Evolutionary conservation across 805 yeast species (phyloP).

Genomic region (Yarrowia deformans): DNA sequence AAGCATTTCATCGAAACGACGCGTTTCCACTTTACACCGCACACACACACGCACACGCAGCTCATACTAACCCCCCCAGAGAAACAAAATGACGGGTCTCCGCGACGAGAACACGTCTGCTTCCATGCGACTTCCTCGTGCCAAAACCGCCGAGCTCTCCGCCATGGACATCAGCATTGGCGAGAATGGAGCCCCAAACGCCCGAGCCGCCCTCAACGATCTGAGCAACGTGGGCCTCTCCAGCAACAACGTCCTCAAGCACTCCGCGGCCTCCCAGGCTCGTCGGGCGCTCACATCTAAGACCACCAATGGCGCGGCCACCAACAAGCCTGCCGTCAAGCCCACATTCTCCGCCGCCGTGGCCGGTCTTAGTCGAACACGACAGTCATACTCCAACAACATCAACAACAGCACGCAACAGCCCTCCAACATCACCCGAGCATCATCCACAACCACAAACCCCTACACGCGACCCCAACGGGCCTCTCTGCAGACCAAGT

Average conservation of each 20-base stretch:
- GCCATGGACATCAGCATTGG: conserved; percentile 1
- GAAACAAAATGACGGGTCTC: conserved; percentile 39
- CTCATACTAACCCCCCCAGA: conserved; percentile 24
- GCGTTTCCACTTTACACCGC: conserved; percentile 15
- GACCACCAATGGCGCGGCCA: conserved; percentile 43
- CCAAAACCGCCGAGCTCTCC: conserved; percentile 23
- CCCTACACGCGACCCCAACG: conserved; percentile 38
- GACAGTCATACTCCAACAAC: conserved; percentile 12
- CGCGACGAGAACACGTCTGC: conserved; percentile 37
- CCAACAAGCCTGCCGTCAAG: conserved; percentile 65
- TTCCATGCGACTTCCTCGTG: conserved; percentile 34
- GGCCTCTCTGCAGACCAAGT: conserved; percentile 34
- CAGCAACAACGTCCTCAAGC: conserved; percentile 33
- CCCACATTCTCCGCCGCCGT: conserved; percentile 15
- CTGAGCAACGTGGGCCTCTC: conserved; percentile 35
- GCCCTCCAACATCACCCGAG: conserved; percentile 24
- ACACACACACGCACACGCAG: background rate
- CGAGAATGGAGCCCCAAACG: conserved; percentile 19
- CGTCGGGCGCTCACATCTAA: conserved; percentile 37
- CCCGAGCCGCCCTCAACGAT: conserved; percentile 35
- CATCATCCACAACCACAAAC: conserved; percentile 26
- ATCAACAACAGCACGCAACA: background rate
- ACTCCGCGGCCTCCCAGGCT: conserved; percentile 31
- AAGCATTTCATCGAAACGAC: conserved; percentile 18
- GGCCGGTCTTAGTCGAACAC: conserved; percentile 32